These are phyloP conservation scores for Acanthamoeba pearcei DNA, from an alignment of 208 protist genomes.

Conservation along the genomic window DNA sequence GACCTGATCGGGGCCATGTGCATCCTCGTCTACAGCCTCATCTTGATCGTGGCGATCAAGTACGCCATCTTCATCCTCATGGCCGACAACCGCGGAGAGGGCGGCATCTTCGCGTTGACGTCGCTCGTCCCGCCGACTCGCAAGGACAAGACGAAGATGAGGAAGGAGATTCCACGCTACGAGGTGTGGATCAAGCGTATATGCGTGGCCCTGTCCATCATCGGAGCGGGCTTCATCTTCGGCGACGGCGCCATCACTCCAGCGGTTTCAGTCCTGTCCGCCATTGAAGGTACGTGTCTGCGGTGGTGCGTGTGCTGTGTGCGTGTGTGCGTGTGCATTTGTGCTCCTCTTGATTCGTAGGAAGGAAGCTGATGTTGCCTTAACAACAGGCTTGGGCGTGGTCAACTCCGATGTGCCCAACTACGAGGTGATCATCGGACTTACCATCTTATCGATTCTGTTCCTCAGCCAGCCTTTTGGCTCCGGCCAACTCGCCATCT, in stretches of 20 bases:
- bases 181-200: conserved; percentile 49
- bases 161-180: not conserved
- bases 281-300: conserved; percentile 3
- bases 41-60: conserved; percentile 25
- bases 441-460: not conserved
- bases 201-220: not conserved
- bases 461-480: conserved; percentile 28
- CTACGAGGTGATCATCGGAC: conserved; percentile 2
- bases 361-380: too few species aligned
- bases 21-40: conserved; percentile 37
- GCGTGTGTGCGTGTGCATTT: too few species aligned
- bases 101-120: conserved; percentile 42
- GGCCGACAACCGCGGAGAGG: conserved; percentile 38
- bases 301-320: too few species aligned
- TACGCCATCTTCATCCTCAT: conserved; percentile 17
- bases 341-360: too few species aligned
- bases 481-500: not conserved
- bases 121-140: conserved; percentile 22
- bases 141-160: not conserved
- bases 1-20: conserved; percentile 33
- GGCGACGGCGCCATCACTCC: conserved; percentile 44
- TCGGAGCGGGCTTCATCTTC: conserved; percentile 21
- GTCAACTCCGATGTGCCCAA: not conserved
- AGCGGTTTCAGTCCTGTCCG: not conserved
- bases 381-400: conserved; percentile 32